These are phyloP conservation scores for Clonostachys rosea DNA, from an alignment of 2,329 filamentous ascomycete species.

Conservation along the genomic window DNA sequence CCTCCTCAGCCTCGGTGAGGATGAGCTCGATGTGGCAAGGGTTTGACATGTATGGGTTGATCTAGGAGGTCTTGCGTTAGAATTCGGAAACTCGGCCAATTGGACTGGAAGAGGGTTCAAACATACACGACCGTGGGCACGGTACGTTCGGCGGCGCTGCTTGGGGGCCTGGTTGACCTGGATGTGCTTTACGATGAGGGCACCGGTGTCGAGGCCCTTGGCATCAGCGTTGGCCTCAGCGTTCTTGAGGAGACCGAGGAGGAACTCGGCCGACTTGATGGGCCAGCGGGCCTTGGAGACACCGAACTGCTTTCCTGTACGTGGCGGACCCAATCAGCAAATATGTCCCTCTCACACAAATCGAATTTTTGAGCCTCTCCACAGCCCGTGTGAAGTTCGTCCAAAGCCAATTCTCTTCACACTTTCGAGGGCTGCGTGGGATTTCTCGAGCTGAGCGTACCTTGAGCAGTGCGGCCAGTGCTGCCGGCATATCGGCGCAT, in stretches of 20 bases:
- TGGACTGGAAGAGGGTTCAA: not conserved
- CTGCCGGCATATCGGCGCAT: conserved; percentile 96
- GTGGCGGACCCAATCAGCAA: not conserved
- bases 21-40: conserved; percentile 99
- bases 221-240: conserved; percentile 95
- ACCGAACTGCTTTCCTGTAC: conserved; percentile 94
- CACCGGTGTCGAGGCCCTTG: conserved; percentile 95
- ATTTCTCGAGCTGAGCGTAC: conserved; percentile 55
- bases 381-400: not conserved
- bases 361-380: not conserved
- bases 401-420: not conserved
- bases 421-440: not conserved
- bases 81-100: not conserved
- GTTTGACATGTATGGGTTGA: conserved; percentile 99
- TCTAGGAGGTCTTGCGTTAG: conserved; percentile 46
- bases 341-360: not conserved
- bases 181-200: conserved; percentile 99
- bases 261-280: conserved; percentile 97
- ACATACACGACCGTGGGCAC: conserved; percentile 99
- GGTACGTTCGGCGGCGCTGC: conserved; percentile 98
- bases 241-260: conserved; percentile 95
- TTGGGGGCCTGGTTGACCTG: conserved; percentile 99
- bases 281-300: conserved; percentile 98
- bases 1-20: conserved; percentile 95
- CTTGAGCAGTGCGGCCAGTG: conserved; percentile 95